phyloP scores from a whole-genome alignment of 331 rosid genomes.

The Arachis monticola region DNA sequence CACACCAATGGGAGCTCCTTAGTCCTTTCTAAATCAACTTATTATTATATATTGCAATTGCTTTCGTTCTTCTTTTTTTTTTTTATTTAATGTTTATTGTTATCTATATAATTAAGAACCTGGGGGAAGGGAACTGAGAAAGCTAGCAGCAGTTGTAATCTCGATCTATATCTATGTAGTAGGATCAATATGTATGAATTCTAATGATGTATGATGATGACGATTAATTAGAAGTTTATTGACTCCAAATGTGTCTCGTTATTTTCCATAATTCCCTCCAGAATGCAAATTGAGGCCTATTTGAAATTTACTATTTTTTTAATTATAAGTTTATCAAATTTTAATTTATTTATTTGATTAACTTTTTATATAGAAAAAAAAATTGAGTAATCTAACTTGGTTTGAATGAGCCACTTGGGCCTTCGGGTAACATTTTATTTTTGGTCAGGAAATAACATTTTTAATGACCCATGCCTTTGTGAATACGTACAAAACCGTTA shows the following conservation, averaged over 20 bases:
- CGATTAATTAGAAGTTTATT: not conserved
- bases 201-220: not conserved
- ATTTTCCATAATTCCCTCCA: not conserved
- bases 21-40: conserved; percentile 14
- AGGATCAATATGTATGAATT: no score
- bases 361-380: no score
- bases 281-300: not conserved
- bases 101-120: no score
- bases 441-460: no score
- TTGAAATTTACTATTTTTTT: no score
- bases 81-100: not conserved
- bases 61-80: not conserved
- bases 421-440: no score
- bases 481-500: no score
- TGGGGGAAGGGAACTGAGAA: not conserved
- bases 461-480: no score
- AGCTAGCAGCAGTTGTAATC: not conserved
- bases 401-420: no score
- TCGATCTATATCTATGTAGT: not conserved
- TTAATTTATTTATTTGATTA: no score
- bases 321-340: not conserved
- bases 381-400: no score
- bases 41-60: not conserved
- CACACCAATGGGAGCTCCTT: conserved; percentile 27
- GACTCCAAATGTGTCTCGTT: not conserved